phyloP scores from a whole-genome alignment of 73 alveolate genomes.

The Tetrahymena malaccensis region DNA sequence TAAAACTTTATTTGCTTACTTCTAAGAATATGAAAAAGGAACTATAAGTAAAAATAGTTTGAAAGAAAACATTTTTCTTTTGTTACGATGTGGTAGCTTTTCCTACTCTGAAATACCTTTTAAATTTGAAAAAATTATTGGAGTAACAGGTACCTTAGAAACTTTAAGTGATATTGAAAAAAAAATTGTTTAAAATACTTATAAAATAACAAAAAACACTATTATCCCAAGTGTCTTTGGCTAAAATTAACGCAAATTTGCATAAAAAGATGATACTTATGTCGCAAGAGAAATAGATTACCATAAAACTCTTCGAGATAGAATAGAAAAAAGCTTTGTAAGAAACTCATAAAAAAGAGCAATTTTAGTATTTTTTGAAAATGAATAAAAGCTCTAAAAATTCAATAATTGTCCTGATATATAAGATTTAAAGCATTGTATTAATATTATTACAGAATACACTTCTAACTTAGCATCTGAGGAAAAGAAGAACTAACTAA shows the following conservation, averaged over 20 bases:
- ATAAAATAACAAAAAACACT: neutral
- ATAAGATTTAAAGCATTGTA: neutral
- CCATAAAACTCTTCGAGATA: neutral
- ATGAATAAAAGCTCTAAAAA: neutral
- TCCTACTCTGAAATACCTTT: constrained; percentile 19
- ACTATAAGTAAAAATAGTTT: neutral
- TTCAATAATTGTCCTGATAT: neutral
- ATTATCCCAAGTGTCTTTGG: constrained; percentile 34
- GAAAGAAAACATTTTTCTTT: neutral
- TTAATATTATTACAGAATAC: neutral
- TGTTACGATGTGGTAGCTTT: neutral
- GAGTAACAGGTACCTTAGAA: constrained; percentile 24
- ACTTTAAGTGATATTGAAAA: neutral
- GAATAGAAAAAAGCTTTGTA: neutral
- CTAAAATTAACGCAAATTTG: neutral
- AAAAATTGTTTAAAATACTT: neutral
- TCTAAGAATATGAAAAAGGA: neutral
- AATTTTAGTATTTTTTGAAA: neutral
- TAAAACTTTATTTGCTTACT: constrained; percentile 28
- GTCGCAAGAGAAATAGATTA: neutral
- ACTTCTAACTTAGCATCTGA: no score
- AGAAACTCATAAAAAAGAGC: neutral
- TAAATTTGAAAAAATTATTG: neutral
- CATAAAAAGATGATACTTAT: neutral
- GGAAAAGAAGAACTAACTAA: neutral